phyloP scores from a whole-genome alignment of 2,329 filamentous ascomycete species.

The Aaosphaeria pasadenensis region DNA sequence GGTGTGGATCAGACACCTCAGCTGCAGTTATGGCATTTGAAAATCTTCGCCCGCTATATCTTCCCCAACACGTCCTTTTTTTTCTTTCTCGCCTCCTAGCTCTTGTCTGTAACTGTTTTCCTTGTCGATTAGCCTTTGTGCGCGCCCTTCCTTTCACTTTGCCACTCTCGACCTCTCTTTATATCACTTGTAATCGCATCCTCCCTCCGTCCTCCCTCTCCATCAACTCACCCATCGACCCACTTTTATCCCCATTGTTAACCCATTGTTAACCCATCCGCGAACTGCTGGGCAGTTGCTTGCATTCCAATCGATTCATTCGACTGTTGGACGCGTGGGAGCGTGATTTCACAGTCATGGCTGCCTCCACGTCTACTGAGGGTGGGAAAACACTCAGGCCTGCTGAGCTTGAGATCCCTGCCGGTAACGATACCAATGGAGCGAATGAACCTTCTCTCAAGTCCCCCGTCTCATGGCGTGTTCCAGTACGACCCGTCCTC shows the following conservation, averaged over 20 bases:
- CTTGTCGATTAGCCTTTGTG: not conserved
- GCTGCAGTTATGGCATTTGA: constrained; percentile 2
- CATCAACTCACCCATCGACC: not conserved
- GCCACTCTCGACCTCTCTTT: constrained; percentile 3
- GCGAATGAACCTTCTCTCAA: constrained; percentile 13
- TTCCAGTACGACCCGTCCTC: not conserved
- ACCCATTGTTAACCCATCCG: not conserved
- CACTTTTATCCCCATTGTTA: not conserved
- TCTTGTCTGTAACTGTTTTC: not conserved
- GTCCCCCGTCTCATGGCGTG: constrained; percentile 32
- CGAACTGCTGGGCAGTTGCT: constrained; percentile 31
- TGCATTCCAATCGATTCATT: not conserved
- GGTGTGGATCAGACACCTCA: not conserved
- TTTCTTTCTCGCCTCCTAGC: constrained; percentile 1
- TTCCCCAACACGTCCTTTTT: constrained; percentile 4
- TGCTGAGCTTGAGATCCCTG: constrained; percentile 26
- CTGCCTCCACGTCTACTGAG: constrained; percentile 22
- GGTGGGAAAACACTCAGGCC: constrained; percentile 24
- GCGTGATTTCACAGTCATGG: constrained; percentile 14
- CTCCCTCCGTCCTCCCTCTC: not conserved
- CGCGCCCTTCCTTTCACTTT: constrained; percentile 2
- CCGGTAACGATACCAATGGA: constrained; percentile 1
- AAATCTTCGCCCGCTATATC: constrained; percentile 17
- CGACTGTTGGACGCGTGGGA: not conserved
- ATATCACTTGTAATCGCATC: not conserved